Base-by-base conservation (phyloP, 2,329 filamentous ascomycete species). In the Tolypocladium inflatum region DNA sequence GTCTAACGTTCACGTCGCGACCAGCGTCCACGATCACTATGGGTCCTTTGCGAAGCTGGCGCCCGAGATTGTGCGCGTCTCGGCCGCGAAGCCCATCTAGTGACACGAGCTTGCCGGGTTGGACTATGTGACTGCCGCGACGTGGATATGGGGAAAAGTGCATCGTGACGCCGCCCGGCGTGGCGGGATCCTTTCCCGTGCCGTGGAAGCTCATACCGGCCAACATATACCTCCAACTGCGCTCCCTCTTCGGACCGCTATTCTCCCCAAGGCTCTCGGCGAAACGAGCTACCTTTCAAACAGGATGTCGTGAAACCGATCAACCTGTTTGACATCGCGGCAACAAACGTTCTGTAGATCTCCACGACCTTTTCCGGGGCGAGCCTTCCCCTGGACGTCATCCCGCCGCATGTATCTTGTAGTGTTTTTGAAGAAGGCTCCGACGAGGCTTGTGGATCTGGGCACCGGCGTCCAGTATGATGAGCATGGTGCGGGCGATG, bases 381-480 rank as follows among this genome's bases (percentile, higher is more conserved):
- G 26, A 60, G 59, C 15, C 53, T 67, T 66, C 75, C 77, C 0
- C 55, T 68, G 4, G 75, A 78, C 52, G 67, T 78, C 15, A 67
- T 76, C 7, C 68, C 72, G 0, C 42, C 60, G 2, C 64, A 68
- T 26, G 61, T 68, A 23, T 43, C 64, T 81, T 35, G 69, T 70
- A 1, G 39, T 52, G 0, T 81, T 78, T 79, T 60, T 81, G 15
- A 65, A 66, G 1, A 62, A 63, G 11, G 66, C 64, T 0, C 75
- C 76, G 2, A 81, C 78, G 0, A 65, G 81, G 0, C 67, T 81
- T 15, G 71, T 82, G 10, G 80, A 78, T 56, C 68, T 81, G 0
- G 79, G 79, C 0, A 79, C 75, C 3, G 66, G 72, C 6, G 66
- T 72, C 30, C 61, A 62, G 4, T 68, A 65, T 51, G 58, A 59